These are phyloP conservation scores for Asterochloris erici DNA, from an alignment of 139 green algal species.

Conservation along the genomic window DNA sequence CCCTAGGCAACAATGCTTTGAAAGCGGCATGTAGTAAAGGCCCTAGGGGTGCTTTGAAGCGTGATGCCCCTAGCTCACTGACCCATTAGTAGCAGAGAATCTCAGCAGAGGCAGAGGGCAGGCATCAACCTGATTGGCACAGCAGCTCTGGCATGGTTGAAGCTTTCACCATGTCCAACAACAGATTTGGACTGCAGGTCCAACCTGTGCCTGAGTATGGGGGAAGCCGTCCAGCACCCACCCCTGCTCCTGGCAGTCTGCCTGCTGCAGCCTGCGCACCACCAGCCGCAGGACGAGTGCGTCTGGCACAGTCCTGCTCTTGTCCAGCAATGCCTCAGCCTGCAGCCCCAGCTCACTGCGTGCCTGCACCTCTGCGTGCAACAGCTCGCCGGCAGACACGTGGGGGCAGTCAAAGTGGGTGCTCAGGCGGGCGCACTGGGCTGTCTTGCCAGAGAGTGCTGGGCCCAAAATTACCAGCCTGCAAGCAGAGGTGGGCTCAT, in stretches of 20 bases:
- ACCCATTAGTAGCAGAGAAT: constrained; percentile 27
- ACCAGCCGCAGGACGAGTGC: constrained; percentile 34
- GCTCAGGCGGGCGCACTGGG: constrained; percentile 39
- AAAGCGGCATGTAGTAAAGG: neutral
- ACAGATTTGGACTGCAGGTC: neutral
- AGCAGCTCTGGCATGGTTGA: neutral
- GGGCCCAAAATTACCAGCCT: constrained; percentile 62
- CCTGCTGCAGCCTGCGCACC: constrained; percentile 25
- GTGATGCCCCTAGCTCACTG: neutral
- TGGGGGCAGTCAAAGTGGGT: constrained; percentile 41
- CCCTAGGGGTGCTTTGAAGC: neutral
- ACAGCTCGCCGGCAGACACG: constrained; percentile 58
- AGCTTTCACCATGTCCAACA: neutral
- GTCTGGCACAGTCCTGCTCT: constrained; percentile 41
- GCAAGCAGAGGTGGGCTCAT: neutral
- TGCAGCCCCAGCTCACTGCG: constrained; percentile 48
- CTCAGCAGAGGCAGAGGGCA: neutral
- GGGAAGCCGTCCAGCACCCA: constrained; percentile 81
- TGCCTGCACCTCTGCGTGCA: constrained; percentile 53
- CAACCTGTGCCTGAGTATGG: constrained; percentile 51
- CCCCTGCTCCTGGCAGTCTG: constrained; percentile 52
- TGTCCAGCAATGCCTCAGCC: constrained; percentile 59
- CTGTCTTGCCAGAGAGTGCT: constrained; percentile 62
- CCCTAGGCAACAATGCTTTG: no score
- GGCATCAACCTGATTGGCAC: neutral